A percentile compares a stretch with the other conserved stretches of the same genome.
phyloP scores from a whole-genome alignment of 2,329 filamentous ascomycete species.

The Diaporthe capsici region DNA sequence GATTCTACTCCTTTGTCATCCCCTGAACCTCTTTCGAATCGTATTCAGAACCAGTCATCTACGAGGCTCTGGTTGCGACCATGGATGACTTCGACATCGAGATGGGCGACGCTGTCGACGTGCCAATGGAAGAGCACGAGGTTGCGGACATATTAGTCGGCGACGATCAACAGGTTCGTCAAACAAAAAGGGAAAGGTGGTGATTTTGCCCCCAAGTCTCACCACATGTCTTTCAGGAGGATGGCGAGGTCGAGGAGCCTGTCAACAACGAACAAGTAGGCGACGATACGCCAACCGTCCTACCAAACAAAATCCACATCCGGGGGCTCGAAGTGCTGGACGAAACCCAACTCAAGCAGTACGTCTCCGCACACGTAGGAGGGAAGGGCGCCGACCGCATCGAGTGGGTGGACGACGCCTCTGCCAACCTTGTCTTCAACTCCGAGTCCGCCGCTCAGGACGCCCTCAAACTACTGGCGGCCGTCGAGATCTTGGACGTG shows the following conservation, averaged over 20 bases:
- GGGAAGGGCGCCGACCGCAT: constrained; percentile 70
- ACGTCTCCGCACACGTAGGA: constrained; percentile 77
- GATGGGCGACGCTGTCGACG: constrained; percentile 74
- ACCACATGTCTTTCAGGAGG: constrained; percentile 49
- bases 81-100: constrained; percentile 79
- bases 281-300: constrained; percentile 48
- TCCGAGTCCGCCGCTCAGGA: constrained; percentile 66
- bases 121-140: constrained; percentile 52
- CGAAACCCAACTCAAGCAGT: constrained; percentile 83
- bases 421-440: constrained; percentile 86
- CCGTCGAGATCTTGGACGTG: constrained; percentile 65
- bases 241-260: constrained; percentile 58
- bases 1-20: not conserved
- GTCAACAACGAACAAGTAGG: constrained; percentile 43
- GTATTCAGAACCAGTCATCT: not conserved
- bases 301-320: constrained; percentile 82
- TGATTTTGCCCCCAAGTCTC: not conserved
- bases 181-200: not conserved
- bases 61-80: constrained; percentile 44
- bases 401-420: constrained; percentile 96
- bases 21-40: not conserved
- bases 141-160: constrained; percentile 51
- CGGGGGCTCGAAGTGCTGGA: constrained; percentile 86
- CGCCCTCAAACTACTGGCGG: constrained; percentile 68
- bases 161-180: constrained; percentile 46